Percentiles rank a stretch among this genome's conserved stretches.
Conservation (phyloP, 2,329 filamentous ascomycete species). For the Pseudogymnoascus sp. region DNA sequence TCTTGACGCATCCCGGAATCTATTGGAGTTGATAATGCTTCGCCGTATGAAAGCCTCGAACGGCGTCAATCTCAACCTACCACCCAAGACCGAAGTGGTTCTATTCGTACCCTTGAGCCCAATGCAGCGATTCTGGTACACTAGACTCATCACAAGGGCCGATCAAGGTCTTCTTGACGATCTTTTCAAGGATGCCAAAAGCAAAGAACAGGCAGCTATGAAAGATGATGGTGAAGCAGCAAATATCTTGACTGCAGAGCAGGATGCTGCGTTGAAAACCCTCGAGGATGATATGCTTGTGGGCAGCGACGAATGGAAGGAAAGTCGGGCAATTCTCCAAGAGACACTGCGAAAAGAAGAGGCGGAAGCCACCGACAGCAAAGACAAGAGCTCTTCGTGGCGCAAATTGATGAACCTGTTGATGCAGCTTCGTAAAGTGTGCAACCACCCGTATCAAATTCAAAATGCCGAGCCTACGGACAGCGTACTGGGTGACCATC, state of each 20-base stretch:
- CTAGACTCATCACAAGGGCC: constrained; percentile 45
- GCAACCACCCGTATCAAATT: constrained; percentile 72
- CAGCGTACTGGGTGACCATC: constrained; percentile 60
- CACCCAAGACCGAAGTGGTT: constrained; percentile 48
- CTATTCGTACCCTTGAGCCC: constrained; percentile 50
- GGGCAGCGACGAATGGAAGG: constrained; percentile 37
- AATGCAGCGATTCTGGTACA: constrained; percentile 52
- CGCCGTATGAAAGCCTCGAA: constrained; percentile 48
- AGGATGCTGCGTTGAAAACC: constrained; percentile 27
- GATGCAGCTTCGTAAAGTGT: constrained; percentile 85
- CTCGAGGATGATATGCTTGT: constrained; percentile 24
- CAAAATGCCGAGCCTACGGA: constrained; percentile 35
- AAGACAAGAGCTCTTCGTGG: constrained; percentile 32
- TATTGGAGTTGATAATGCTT: constrained; percentile 52
- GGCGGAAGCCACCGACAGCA: constrained; percentile 7
- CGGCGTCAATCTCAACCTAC: constrained; percentile 45
- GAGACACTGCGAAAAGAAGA: constrained; percentile 32
- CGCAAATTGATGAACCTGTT: constrained; percentile 76
- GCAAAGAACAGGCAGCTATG: constrained; percentile 34
- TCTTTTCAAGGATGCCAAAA: constrained; percentile 40
- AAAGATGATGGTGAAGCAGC: constrained; percentile 16
- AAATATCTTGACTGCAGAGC: constrained; percentile 31
- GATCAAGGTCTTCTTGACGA: constrained; percentile 44
- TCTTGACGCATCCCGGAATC: constrained; percentile 41
- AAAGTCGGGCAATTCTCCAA: constrained; percentile 36